Conservation (phyloP, 2,329 filamentous ascomycete species). For the Canariomyces notabilis region DNA sequence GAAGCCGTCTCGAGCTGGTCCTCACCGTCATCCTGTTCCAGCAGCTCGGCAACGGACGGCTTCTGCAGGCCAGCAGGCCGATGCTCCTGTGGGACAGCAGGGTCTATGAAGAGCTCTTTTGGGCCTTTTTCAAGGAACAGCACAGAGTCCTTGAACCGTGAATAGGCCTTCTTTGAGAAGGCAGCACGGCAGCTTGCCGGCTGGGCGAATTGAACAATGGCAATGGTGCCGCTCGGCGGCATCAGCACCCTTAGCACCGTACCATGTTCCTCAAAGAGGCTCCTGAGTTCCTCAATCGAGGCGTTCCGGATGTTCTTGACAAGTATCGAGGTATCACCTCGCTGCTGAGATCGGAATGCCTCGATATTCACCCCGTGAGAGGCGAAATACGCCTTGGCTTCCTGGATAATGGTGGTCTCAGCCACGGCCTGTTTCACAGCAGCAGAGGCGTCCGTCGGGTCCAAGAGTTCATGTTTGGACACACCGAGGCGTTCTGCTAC, state of each 20-base stretch:
- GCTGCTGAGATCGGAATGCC: slow-evolving; percentile 78
- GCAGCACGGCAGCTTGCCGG: slow-evolving; percentile 75
- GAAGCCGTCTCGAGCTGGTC: slow-evolving; percentile 66
- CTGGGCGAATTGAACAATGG: slow-evolving; percentile 83
- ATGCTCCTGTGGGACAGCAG: slow-evolving; percentile 30
- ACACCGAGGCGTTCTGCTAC: slow-evolving; percentile 82
- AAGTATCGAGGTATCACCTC: slow-evolving; percentile 81
- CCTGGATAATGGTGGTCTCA: slow-evolving; percentile 92
- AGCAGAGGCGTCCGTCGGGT: slow-evolving; percentile 92
- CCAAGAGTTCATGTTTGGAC: slow-evolving; percentile 83
- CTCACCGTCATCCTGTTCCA: slow-evolving; percentile 51
- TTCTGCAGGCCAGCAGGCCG: slow-evolving; percentile 49
- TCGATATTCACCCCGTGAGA: slow-evolving; percentile 87
- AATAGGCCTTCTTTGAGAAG: slow-evolving; percentile 80
- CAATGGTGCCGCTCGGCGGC: slow-evolving; percentile 88
- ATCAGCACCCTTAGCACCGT: slow-evolving; percentile 78
- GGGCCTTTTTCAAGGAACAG: slow-evolving; percentile 93
- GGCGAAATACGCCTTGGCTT: slow-evolving; percentile 87
- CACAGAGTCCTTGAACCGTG: slow-evolving; percentile 84
- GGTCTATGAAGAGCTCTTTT: slow-evolving; percentile 62
- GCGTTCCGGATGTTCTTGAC: slow-evolving; percentile 94
- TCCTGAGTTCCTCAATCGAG: slow-evolving; percentile 69
- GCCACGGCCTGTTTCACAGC: slow-evolving; percentile 95
- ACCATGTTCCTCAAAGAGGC: slow-evolving; percentile 81
- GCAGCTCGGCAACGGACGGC: slow-evolving; percentile 62